Evolutionary conservation across 2,329 filamentous ascomycete species (phyloP).

Genomic region (Penicillium sp.): DNA sequence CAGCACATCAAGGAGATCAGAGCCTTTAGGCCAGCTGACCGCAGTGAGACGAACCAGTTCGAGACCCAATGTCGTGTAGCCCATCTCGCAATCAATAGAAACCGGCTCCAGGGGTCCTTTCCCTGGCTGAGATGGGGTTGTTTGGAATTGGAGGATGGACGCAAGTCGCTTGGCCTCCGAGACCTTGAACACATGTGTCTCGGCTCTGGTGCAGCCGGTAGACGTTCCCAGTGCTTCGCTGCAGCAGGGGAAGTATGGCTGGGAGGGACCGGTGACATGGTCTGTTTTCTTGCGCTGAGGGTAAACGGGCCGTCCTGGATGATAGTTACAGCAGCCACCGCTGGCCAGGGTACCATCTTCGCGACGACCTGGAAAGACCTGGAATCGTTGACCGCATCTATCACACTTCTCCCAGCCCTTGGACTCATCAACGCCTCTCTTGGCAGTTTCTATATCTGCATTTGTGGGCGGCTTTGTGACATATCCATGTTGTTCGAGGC

Average conservation of each 20-base stretch:
- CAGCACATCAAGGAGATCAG: constrained; percentile 74
- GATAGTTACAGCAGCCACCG: constrained; percentile 75
- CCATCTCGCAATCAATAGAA: constrained; percentile 96
- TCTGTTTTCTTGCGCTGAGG: constrained; percentile 55
- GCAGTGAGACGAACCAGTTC: constrained; percentile 89
- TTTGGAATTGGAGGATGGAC: constrained; percentile 71
- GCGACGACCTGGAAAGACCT: constrained; percentile 84
- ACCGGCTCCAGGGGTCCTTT: constrained; percentile 50
- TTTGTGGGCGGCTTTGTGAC: constrained; percentile 65
- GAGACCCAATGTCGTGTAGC: constrained; percentile 82
- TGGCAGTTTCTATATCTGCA: constrained; percentile 64
- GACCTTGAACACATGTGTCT: constrained; percentile 84
- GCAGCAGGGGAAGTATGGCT: constrained; percentile 74
- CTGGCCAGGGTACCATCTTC: constrained; percentile 71
- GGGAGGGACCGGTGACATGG: constrained; percentile 54
- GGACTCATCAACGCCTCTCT: constrained; percentile 61
- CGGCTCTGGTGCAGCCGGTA: constrained; percentile 67
- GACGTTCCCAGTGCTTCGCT: constrained; percentile 69
- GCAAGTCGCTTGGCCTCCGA: constrained; percentile 73
- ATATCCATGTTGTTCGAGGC: constrained; percentile 70
- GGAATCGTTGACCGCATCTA: constrained; percentile 79
- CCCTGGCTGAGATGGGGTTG: constrained; percentile 59
- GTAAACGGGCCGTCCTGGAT: constrained; percentile 69
- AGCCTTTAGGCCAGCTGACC: constrained; percentile 77
- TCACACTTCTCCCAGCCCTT: constrained; percentile 86